phyloP scores from a whole-genome alignment of 768 basidiomycete species.

The Pulveroboletus sp. region DNA sequence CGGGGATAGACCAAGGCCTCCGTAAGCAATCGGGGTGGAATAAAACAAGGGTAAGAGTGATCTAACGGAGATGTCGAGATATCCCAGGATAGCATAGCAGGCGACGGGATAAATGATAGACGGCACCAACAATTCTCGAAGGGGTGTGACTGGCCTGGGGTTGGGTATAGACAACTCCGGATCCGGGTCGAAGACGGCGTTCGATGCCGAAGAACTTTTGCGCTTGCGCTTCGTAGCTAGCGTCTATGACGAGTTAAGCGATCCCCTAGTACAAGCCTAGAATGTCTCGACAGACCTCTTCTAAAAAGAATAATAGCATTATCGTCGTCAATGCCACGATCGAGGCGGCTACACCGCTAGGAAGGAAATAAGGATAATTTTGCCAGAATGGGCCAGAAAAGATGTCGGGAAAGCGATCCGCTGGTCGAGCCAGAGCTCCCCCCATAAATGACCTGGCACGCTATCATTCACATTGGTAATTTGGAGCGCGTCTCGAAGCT shows the following conservation, averaged over 20 bases:
- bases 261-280: background rate
- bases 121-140: conserved; percentile 36
- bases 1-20: conserved; percentile 37
- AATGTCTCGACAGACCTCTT: conserved; percentile 40
- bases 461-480: background rate
- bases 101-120: conserved; percentile 33
- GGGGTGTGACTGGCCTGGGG: conserved; percentile 35
- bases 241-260: conserved; percentile 12
- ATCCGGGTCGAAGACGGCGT: background rate
- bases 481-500: conserved; percentile 4
- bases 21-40: conserved; percentile 36
- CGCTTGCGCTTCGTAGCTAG: conserved; percentile 7
- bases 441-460: conserved; percentile 40
- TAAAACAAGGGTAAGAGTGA: conserved; percentile 39
- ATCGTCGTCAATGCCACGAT: conserved; percentile 44
- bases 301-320: conserved; percentile 43
- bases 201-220: background rate
- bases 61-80: conserved; percentile 37
- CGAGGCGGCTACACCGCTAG: conserved; percentile 56
- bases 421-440: conserved; percentile 50
- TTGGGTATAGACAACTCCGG: conserved; percentile 2
- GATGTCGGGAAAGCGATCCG: conserved; percentile 45
- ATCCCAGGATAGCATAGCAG: conserved; percentile 31
- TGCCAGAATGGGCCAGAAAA: conserved; percentile 48
- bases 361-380: conserved; percentile 58